Base-by-base conservation (phyloP, 441 rosid species). In the Omphalea diandra region DNA sequence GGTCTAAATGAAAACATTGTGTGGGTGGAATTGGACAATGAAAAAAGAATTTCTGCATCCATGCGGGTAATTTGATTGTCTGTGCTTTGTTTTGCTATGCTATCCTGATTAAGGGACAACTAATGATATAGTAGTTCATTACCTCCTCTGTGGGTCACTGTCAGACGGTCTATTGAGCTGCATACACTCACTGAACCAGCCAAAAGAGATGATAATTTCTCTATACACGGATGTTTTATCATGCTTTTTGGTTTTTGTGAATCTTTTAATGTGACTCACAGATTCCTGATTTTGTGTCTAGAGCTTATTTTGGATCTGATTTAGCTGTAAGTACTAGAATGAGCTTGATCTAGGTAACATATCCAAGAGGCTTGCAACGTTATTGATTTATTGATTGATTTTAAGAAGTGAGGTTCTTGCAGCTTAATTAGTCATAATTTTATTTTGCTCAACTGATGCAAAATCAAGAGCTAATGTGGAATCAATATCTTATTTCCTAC, bases 271-370 rank as follows among this genome's bases (percentile, higher is more conserved):
- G 38, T 69, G 55, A 3, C 15, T 0, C 33, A 29, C 78, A 92
- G 97, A 88, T 92, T 73, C 82, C 89, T 29, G 97, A 93, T 73
- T 90, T 82, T 72, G 82, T 81, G 40, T 84, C 90, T 4, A 90
- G 85, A 82, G 93, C 80, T 56, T 88, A 88, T 82, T 92, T 88
- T 74, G 97, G 96, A 73, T 87, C 94, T 73, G 94, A 90, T 72
- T 80, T 88, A 84, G 97, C 96, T 7, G 77, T 87, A 24, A 84
- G 85, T 59, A 88, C 91, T 24, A 88, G 96, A 81, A 79, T 83
- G 18, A 90, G 73, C 89, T 92, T 66, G 90, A 87, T 69, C 96
- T 96, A 84, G 93, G 93, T 88, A 73, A 73, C 35, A 65, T 20
- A 73, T 35, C 55, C 32, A 24, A 35, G 63, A 31, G 47, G 49